Conservation (phyloP, 2,329 filamentous ascomycete species). For the Cordyceps cateniannulata region DNA sequence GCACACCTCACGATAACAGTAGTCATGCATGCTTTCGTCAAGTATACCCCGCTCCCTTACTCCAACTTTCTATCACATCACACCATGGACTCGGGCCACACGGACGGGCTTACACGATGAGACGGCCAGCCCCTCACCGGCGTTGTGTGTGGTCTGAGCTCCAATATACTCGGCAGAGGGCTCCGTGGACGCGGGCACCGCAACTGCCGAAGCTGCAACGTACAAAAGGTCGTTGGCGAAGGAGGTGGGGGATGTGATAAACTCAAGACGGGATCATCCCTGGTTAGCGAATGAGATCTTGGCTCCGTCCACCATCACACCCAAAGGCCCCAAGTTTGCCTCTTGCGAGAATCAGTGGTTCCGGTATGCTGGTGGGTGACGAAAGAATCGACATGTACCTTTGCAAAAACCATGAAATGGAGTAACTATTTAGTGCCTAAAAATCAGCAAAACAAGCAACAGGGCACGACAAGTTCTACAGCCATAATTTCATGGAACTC, state of each 20-base stretch:
- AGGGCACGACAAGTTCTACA: too few species aligned
- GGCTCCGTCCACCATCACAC: not conserved
- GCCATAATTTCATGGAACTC: too few species aligned
- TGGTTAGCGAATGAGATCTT: not conserved
- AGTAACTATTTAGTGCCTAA: too few species aligned
- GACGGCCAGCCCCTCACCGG: not conserved
- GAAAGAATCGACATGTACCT: too few species aligned
- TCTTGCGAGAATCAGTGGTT: not conserved
- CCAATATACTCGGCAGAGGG: not conserved
- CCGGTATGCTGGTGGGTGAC: not conserved
- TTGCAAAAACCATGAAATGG: too few species aligned
- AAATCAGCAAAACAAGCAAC: too few species aligned
- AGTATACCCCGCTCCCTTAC: not conserved
- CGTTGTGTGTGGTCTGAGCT: not conserved
- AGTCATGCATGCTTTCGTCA: not conserved
- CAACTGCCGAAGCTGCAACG: conserved; percentile 1
- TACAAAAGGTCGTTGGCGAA: not conserved
- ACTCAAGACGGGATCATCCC: not conserved
- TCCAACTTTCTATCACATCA: not conserved
- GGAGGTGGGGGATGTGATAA: not conserved
- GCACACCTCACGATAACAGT: not conserved
- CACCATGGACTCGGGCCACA: not conserved
- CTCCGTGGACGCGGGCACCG: not conserved
- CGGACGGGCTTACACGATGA: not conserved
- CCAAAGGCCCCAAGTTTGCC: not conserved